These are phyloP conservation scores for Neurospora hispaniola DNA, from an alignment of 495 filamentous ascomycete species.

Conservation along the genomic window DNA sequence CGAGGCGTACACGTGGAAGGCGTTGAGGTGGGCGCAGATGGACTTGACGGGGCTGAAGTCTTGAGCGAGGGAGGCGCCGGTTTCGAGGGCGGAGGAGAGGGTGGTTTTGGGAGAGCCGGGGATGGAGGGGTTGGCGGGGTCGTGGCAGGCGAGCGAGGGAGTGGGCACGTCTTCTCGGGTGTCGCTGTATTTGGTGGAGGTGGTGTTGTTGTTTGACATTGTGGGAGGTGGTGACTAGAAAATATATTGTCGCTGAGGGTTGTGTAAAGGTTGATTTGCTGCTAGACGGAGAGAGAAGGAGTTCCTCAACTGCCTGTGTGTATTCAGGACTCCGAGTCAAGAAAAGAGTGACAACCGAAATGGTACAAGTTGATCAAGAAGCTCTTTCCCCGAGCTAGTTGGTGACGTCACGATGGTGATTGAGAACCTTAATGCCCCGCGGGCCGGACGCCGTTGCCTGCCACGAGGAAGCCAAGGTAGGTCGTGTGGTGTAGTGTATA, in stretches of 20 bases:
- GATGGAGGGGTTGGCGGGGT: conserved; percentile 3
- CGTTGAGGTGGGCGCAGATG: conserved; percentile 78
- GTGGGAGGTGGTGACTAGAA: too few species aligned
- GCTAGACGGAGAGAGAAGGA: too few species aligned
- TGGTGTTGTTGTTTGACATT: too few species aligned
- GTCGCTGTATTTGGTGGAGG: too few species aligned
- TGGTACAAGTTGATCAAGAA: background rate
- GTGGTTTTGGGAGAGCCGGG: conserved; percentile 41
- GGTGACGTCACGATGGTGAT: background rate
- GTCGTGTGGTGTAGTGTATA: too few species aligned
- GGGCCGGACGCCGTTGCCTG: background rate
- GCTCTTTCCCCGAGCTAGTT: background rate
- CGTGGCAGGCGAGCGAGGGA: background rate
- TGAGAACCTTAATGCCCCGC: background rate
- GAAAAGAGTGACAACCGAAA: background rate
- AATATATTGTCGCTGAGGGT: too few species aligned
- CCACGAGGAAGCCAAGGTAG: background rate
- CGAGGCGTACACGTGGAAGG: conserved; percentile 70
- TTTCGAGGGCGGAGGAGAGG: conserved; percentile 54
- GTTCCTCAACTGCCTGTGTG: too few species aligned
- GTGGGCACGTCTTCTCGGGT: background rate
- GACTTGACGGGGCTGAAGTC: conserved; percentile 63
- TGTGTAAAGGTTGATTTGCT: too few species aligned
- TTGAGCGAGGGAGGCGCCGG: conserved; percentile 46
- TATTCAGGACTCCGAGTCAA: too few species aligned